A percentile compares a stretch with the other conserved stretches of the same genome.
These are phyloP conservation scores for Nicotiana tomentosiformis DNA, from an alignment of 257 asterid species.

Conservation along the genomic window DNA sequence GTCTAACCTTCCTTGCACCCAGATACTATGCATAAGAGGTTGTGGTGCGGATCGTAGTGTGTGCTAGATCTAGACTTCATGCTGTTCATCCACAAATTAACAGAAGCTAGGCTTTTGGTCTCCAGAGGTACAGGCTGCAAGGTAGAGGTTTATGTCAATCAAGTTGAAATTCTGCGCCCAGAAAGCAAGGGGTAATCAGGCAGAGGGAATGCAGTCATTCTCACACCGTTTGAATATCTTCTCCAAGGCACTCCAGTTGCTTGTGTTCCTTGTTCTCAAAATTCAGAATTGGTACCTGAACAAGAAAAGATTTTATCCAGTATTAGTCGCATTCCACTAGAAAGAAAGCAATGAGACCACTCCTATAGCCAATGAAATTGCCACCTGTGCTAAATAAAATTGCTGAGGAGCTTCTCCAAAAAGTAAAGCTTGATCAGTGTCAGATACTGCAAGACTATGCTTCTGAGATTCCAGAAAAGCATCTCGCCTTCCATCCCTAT, in stretches of 20 bases:
- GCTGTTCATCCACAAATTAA: slow-evolving; percentile 95
- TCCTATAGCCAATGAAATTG: slow-evolving; percentile 6
- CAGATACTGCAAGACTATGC: slow-evolving; percentile 22
- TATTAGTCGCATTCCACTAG: not conserved
- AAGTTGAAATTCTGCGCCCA: not conserved
- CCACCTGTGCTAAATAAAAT: slow-evolving; percentile 91
- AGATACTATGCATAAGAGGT: slow-evolving; percentile 68
- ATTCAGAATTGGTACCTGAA: slow-evolving; percentile 69
- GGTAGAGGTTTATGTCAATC: not conserved
- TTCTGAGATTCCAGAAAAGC: slow-evolving; percentile 26
- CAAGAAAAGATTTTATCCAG: not conserved
- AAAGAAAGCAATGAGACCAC: not conserved
- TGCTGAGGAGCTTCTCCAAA: slow-evolving; percentile 48
- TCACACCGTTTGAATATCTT: slow-evolving; percentile 62
- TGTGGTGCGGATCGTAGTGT: slow-evolving; percentile 92
- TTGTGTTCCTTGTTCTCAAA: slow-evolving; percentile 63
- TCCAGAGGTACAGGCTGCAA: slow-evolving; percentile 73
- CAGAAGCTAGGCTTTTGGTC: slow-evolving; percentile 52
- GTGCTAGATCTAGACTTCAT: slow-evolving; percentile 79
- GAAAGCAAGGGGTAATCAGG: not conserved
- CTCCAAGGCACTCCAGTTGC: slow-evolving; percentile 66
- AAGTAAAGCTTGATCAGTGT: slow-evolving; percentile 20
- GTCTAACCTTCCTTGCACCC: slow-evolving; percentile 73
- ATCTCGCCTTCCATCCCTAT: slow-evolving; percentile 25
- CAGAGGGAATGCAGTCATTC: slow-evolving; percentile 17